A percentile compares a stretch with the other conserved stretches of the same genome.
Conservation (phyloP, 2,329 filamentous ascomycete species). For the Colletotrichum magnum region DNA sequence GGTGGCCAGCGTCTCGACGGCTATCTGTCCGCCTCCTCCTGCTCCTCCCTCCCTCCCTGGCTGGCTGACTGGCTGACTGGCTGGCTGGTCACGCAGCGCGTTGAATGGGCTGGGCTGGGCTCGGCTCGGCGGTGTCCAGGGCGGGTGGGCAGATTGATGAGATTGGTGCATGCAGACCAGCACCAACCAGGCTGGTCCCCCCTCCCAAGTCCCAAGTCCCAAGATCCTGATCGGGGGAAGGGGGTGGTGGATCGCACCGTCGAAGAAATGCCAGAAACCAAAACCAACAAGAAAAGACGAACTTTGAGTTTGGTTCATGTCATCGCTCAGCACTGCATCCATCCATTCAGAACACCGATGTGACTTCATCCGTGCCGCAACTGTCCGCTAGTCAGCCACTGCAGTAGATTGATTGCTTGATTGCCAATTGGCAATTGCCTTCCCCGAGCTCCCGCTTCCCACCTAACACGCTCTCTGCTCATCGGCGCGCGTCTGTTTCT, state of each 20-base stretch:
- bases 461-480: background rate
- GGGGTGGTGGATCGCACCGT: conserved; percentile 37
- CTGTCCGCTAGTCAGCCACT: conserved; percentile 32
- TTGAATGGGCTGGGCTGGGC: conserved; percentile 14
- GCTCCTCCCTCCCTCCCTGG: conserved; percentile 10
- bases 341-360: conserved; percentile 30
- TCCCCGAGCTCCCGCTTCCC: conserved; percentile 23
- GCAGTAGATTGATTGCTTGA: conserved; percentile 1
- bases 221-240: conserved; percentile 38
- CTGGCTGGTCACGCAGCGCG: background rate
- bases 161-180: conserved; percentile 26
- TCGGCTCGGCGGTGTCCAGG: conserved; percentile 27
- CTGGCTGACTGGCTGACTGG: conserved; percentile 1
- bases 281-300: conserved; percentile 41
- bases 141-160: conserved; percentile 21
- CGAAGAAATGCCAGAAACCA: conserved; percentile 40
- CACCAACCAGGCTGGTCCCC: conserved; percentile 22
- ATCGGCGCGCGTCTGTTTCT: conserved; percentile 19
- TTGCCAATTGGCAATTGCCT: background rate
- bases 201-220: conserved; percentile 8
- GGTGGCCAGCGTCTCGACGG: conserved; percentile 13
- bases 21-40: conserved; percentile 10
- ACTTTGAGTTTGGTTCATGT: conserved; percentile 41
- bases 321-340: conserved; percentile 36
- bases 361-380: conserved; percentile 39